phyloP scores from a whole-genome alignment of 2,329 filamentous ascomycete genomes.

The Paracorniculantispora psalliotae region DNA sequence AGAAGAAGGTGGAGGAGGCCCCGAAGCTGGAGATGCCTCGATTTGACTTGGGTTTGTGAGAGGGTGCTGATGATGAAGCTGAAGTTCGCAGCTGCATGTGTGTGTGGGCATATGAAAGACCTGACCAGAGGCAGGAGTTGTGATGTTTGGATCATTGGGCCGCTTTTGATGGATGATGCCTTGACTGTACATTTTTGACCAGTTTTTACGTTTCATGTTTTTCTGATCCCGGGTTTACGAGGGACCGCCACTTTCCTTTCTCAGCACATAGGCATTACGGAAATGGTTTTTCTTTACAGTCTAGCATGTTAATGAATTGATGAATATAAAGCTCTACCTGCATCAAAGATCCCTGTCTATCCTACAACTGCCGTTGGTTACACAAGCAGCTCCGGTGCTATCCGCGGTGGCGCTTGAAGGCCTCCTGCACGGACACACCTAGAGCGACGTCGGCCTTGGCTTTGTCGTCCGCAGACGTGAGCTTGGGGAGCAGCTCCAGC shows the following conservation, averaged over 20 bases:
- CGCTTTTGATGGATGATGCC: not conserved
- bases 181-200: conserved; percentile 1
- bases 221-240: not conserved
- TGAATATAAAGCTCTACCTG: conserved; percentile 16
- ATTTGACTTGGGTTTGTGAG: conserved; percentile 41
- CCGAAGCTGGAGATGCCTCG: conserved; percentile 59
- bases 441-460: conserved; percentile 60
- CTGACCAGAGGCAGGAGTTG: not conserved
- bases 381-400: no score
- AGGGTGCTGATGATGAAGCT: conserved; percentile 19
- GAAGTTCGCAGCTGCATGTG: not conserved
- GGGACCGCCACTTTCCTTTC: conserved; percentile 4
- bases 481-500: conserved; percentile 52
- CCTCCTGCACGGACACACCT: conserved; percentile 59
- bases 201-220: conserved; percentile 9
- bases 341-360: conserved; percentile 19
- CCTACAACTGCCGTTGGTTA: no score
- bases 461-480: conserved; percentile 49
- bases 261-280: conserved; percentile 3
- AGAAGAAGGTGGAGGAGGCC: conserved; percentile 49
- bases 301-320: conserved; percentile 37
- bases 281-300: conserved; percentile 21
- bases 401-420: conserved; percentile 55
- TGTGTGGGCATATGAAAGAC: not conserved
- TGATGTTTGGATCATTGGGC: conserved; percentile 4